Percentiles rank a stretch among this genome's conserved stretches.
phyloP scores from a whole-genome alignment of 352 stramenopile genomes.

The Aphanomyces invadans region DNA sequence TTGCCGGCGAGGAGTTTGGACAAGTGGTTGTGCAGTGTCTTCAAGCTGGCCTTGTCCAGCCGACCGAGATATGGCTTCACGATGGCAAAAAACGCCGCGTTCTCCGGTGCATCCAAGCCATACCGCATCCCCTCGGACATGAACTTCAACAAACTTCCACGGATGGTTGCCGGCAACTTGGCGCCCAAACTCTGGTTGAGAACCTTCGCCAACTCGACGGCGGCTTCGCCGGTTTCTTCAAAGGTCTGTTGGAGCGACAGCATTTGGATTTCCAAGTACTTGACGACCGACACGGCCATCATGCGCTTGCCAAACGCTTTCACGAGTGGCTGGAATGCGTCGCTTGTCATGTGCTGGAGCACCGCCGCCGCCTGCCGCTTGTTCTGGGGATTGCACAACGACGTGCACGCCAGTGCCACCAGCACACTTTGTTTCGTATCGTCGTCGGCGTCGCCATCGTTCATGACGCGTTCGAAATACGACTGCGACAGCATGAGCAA shows the following conservation, averaged over 20 bases:
- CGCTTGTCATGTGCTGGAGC: slow-evolving; percentile 55
- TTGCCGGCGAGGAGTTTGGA: slow-evolving; percentile 44
- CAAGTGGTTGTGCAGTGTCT: slow-evolving; percentile 65
- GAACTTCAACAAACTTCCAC: slow-evolving; percentile 73
- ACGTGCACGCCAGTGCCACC: slow-evolving; percentile 56
- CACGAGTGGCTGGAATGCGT: slow-evolving; percentile 42
- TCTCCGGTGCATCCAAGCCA: slow-evolving; percentile 39
- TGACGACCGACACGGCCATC: slow-evolving; percentile 61
- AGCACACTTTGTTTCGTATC: slow-evolving; percentile 41
- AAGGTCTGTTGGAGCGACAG: slow-evolving; percentile 65
- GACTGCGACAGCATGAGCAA: slow-evolving; percentile 67
- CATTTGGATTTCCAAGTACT: slow-evolving; percentile 86
- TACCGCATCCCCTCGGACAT: slow-evolving; percentile 73
- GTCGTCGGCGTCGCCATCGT: slow-evolving; percentile 45
- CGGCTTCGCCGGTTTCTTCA: slow-evolving; percentile 53
- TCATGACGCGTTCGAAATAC: slow-evolving; percentile 76
- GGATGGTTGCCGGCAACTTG: slow-evolving; percentile 53
- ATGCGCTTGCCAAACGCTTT: slow-evolving; percentile 76
- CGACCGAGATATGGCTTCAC: slow-evolving; percentile 65
- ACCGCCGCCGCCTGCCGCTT: slow-evolving; percentile 69
- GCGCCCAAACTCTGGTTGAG: slow-evolving; percentile 76
- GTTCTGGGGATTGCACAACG: slow-evolving; percentile 75
- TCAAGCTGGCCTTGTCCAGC: slow-evolving; percentile 52
- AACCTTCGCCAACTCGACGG: slow-evolving; percentile 58
- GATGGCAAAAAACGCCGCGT: slow-evolving; percentile 46